Evolutionary conservation across 768 basidiomycete genomes (phyloP).

Genomic region (Hypholoma sublateritium): DNA sequence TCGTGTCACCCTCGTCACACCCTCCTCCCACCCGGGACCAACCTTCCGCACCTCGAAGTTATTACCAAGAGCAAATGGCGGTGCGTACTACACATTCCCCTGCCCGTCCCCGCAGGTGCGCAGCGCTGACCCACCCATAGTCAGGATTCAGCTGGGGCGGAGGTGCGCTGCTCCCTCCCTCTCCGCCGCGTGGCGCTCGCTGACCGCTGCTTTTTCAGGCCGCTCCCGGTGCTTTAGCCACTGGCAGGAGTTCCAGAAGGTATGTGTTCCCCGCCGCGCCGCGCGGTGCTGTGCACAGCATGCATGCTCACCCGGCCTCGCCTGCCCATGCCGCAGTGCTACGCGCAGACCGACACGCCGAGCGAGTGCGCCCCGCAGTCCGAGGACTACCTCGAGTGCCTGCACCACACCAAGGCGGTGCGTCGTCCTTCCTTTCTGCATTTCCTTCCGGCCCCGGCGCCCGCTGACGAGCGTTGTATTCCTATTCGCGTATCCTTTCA

Average conservation of each 20-base stretch:
- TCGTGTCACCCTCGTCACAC: conserved; percentile 7
- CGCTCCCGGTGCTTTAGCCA: conserved; percentile 84
- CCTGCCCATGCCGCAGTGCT: conserved; percentile 73
- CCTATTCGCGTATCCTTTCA: too few relatives aligned
- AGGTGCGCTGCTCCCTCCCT: conserved; percentile 27
- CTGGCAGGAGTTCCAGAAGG: conserved; percentile 90
- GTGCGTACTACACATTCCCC: conserved; percentile 24
- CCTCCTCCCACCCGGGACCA: conserved; percentile 8
- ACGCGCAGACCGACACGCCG: conserved; percentile 76
- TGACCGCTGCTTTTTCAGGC: conserved; percentile 43
- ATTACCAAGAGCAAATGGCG: conserved; percentile 31
- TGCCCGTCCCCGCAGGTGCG: background rate
- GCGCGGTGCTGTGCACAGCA: background rate
- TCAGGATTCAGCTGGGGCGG: conserved; percentile 48
- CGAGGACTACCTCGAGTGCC: conserved; percentile 90
- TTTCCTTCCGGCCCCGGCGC: background rate
- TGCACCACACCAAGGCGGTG: conserved; percentile 89
- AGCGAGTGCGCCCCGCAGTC: conserved; percentile 66
- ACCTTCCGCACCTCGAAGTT: conserved; percentile 12
- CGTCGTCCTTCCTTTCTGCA: conserved; percentile 19
- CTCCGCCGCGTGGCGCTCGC: background rate
- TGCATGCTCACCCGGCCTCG: background rate
- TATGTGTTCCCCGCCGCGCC: conserved; percentile 21
- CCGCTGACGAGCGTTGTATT: background rate
- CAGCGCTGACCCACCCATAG: conserved; percentile 21